These are phyloP conservation scores for Crepidotus variabilis DNA, from an alignment of 768 basidiomycete genomes.

Conservation along the genomic window DNA sequence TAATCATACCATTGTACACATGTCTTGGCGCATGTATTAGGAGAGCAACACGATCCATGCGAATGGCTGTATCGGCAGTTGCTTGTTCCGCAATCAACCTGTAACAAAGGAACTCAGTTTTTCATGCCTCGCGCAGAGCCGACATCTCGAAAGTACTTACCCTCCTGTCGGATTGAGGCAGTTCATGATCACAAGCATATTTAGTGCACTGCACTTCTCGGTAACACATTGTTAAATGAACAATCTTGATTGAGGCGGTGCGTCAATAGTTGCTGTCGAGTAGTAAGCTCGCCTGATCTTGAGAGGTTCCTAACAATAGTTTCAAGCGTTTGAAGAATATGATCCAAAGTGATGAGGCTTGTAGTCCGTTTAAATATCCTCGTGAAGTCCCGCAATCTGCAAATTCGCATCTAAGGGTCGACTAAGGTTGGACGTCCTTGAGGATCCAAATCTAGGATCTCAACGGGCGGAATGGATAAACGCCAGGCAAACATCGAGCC, in stretches of 20 bases:
- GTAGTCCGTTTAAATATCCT: no score
- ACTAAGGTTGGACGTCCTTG: neutral
- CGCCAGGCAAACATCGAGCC: neutral
- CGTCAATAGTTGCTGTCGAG: no score
- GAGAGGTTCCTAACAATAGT: no score
- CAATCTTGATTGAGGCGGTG: neutral
- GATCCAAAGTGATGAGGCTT: no score
- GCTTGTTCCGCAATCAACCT: constrained; percentile 40
- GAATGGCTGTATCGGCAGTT: constrained; percentile 39
- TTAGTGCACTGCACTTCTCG: constrained; percentile 33
- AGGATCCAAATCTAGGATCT: neutral
- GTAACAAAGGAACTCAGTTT: neutral
- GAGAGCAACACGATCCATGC: constrained; percentile 29
- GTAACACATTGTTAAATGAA: constrained; percentile 34
- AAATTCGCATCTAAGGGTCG: neutral
- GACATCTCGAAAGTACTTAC: constrained; percentile 16
- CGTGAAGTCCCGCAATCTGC: neutral
- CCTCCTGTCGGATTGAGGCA: constrained; percentile 21
- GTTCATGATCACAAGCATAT: constrained; percentile 35
- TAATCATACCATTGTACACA: constrained; percentile 36
- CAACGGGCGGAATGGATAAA: neutral
- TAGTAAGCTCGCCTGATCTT: no score
- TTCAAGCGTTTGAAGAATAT: no score
- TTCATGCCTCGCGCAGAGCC: constrained; percentile 1
- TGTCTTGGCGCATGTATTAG: constrained; percentile 29